These are phyloP conservation scores for Evernia prunastri DNA, from an alignment of 495 filamentous ascomycete genomes.

Conservation along the genomic window DNA sequence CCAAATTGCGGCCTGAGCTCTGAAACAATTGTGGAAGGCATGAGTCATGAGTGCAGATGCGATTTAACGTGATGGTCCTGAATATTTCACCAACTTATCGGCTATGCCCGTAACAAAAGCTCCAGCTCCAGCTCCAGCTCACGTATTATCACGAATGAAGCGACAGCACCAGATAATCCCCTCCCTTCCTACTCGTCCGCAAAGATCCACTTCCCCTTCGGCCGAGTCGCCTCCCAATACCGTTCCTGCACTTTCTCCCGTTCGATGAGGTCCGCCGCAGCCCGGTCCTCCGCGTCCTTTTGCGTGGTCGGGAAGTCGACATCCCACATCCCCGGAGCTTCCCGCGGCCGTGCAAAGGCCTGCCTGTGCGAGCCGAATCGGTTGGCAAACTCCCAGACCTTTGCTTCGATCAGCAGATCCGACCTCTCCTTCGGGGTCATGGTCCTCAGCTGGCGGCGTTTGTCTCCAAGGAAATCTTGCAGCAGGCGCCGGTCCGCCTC, in stretches of 20 bases:
- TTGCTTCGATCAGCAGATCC: conserved; percentile 59
- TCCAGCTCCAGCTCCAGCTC: neutral
- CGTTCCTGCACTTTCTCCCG: conserved; percentile 62
- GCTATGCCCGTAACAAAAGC: neutral
- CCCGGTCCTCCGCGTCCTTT: conserved; percentile 56
- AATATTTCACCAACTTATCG: neutral
- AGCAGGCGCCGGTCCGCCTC: conserved; percentile 52
- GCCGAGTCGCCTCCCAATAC: conserved; percentile 73
- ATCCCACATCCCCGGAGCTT: conserved; percentile 86
- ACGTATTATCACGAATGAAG: no score
- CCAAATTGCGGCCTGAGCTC: neutral
- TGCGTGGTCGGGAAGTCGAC: conserved; percentile 82
- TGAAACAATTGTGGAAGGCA: neutral
- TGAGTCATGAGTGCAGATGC: neutral
- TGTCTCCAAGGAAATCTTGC: conserved; percentile 60
- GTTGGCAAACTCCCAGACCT: conserved; percentile 59
- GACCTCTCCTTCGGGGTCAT: conserved; percentile 48
- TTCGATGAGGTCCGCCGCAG: conserved; percentile 53
- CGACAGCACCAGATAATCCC: neutral
- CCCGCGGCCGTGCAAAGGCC: conserved; percentile 57
- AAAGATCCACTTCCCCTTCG: conserved; percentile 68
- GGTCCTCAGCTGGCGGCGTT: conserved; percentile 27
- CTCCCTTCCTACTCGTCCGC: conserved; percentile 60
- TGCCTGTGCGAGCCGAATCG: conserved; percentile 70
- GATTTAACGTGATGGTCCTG: neutral